Conservation (phyloP, 202 grass and related monocot species). For the Panicum virgatum region DNA sequence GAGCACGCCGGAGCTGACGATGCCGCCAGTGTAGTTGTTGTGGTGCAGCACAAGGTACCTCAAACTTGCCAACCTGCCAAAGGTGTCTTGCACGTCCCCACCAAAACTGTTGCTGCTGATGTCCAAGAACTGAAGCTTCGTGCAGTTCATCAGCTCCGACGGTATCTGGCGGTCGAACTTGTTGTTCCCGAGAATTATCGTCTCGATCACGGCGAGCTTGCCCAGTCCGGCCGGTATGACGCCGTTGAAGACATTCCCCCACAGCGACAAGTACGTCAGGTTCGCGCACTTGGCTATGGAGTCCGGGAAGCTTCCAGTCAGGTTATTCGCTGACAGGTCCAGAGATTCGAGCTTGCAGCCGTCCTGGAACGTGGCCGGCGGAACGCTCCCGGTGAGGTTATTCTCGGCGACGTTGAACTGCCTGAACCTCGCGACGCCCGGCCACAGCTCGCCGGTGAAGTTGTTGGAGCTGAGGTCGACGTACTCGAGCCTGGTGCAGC, state of each 20-base stretch:
- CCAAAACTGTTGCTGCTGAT: conserved; percentile 64
- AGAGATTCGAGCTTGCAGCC: conserved; percentile 53
- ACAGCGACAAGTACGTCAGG: conserved; percentile 58
- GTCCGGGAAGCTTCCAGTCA: conserved; percentile 54
- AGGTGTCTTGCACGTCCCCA: conserved; percentile 66
- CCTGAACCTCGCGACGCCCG: conserved; percentile 51
- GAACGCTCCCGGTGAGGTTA: conserved; percentile 56
- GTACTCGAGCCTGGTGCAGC: conserved; percentile 51
- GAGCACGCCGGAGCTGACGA: conserved; percentile 71
- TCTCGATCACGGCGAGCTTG: conserved; percentile 40
- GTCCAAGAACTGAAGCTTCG: conserved; percentile 63
- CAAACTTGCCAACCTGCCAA: conserved; percentile 54
- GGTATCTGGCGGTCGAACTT: conserved; percentile 52
- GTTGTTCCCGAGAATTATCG: conserved; percentile 68
- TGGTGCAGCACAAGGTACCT: conserved; percentile 61
- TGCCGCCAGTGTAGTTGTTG: conserved; percentile 70
- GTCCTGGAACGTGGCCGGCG: conserved; percentile 35
- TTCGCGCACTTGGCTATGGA: conserved; percentile 62
- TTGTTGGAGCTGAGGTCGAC: conserved; percentile 80
- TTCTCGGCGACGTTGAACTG: conserved; percentile 65
- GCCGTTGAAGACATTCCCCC: conserved; percentile 60
- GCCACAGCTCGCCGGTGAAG: conserved; percentile 75
- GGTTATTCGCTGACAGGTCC: conserved; percentile 63
- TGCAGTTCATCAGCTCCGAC: conserved; percentile 55
- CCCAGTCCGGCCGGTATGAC: conserved; percentile 62